Conservation (phyloP, 2,329 filamentous ascomycete genomes). For the Hypoxylon sp. region DNA sequence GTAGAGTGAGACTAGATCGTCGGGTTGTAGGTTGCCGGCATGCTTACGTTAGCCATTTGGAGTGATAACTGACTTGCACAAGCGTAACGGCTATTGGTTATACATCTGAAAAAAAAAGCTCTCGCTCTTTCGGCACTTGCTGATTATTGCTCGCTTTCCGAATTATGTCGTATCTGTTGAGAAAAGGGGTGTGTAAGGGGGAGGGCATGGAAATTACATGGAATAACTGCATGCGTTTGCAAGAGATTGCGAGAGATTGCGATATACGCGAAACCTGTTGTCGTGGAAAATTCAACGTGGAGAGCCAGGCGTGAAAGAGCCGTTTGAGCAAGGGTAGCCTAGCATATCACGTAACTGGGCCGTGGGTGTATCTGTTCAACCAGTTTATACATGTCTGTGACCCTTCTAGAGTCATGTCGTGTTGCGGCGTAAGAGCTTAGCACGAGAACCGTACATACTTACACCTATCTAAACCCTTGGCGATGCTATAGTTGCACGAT, state of each 20-base stretch:
- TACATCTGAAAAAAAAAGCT: not conserved
- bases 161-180: not conserved
- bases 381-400: slow-evolving; percentile 1
- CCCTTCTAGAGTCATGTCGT: slow-evolving; percentile 14
- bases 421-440: slow-evolving; percentile 13
- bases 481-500: slow-evolving; percentile 5
- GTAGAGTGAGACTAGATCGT: not conserved
- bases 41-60: slow-evolving; percentile 12
- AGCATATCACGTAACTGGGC: slow-evolving; percentile 17
- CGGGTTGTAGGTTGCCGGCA: not conserved
- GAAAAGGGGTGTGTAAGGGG: slow-evolving; percentile 2
- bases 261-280: slow-evolving; percentile 2
- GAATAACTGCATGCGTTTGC: slow-evolving; percentile 22
- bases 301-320: not conserved
- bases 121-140: slow-evolving; percentile 8
- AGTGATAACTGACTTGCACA: not conserved
- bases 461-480: slow-evolving; percentile 10
- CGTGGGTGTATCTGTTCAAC: slow-evolving; percentile 9
- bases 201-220: slow-evolving; percentile 1
- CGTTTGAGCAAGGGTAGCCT: slow-evolving; percentile 5
- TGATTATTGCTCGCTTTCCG: not conserved
- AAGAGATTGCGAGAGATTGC: slow-evolving; percentile 31
- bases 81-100: not conserved
- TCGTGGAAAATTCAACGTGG: not conserved
- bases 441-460: not conserved